Evolutionary conservation across 352 stramenopile genomes (phyloP).

Genomic region (Phytophthora fragariae): DNA sequence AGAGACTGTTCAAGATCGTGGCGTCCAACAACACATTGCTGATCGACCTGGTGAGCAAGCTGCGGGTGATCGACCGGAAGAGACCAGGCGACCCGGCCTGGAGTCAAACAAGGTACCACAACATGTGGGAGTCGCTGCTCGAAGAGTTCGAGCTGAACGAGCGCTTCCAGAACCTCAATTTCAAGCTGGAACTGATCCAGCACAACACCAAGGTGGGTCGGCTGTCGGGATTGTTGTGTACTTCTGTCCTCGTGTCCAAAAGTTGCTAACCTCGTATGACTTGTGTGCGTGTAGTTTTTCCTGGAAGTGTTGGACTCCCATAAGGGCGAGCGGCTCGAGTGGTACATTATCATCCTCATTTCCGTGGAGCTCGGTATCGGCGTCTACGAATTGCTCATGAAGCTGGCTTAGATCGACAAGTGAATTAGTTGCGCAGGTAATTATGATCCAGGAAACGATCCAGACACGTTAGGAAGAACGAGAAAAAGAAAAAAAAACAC

Average conservation of each 20-base stretch:
- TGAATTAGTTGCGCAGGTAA: slow-evolving; percentile 12
- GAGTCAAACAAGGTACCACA: slow-evolving; percentile 96
- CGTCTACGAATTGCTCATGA: slow-evolving; percentile 82
- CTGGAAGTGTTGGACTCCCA: slow-evolving; percentile 97
- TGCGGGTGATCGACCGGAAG: slow-evolving; percentile 96
- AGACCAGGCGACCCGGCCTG: slow-evolving; percentile 93
- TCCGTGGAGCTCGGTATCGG: slow-evolving; percentile 94
- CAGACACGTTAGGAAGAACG: not conserved
- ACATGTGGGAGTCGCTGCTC: slow-evolving; percentile 88
- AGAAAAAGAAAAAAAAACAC: not conserved
- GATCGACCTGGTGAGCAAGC: slow-evolving; percentile 96
- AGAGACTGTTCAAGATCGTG: slow-evolving; percentile 91
- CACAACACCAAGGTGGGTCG: slow-evolving; percentile 95
- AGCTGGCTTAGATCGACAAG: slow-evolving; percentile 54
- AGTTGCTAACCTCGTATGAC: slow-evolving; percentile 9
- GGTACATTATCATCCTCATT: slow-evolving; percentile 99
- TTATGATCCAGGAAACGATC: slow-evolving; percentile 11
- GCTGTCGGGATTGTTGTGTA: not conserved
- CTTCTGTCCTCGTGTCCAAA: not conserved
- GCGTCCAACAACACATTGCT: slow-evolving; percentile 97
- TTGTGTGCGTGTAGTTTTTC: slow-evolving; percentile 89
- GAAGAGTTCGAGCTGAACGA: slow-evolving; percentile 95
- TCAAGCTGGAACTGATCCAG: slow-evolving; percentile 97
- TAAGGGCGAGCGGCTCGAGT: slow-evolving; percentile 95
- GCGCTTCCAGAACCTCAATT: slow-evolving; percentile 97